These are phyloP conservation scores for Ganoderma multipileum DNA, from an alignment of 1,284 basidiomycete species.

Conservation along the genomic window DNA sequence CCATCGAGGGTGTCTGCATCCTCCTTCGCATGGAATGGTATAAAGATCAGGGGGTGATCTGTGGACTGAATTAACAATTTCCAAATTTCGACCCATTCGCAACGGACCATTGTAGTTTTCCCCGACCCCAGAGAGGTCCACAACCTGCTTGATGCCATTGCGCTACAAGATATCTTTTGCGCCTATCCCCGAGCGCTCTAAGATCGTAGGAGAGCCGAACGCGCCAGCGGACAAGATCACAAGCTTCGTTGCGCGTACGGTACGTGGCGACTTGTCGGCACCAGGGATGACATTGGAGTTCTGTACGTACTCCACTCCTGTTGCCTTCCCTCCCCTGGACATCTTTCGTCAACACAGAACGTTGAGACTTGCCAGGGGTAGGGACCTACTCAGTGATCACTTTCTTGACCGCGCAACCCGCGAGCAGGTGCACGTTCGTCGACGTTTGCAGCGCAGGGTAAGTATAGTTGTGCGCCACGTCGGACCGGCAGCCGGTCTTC, in stretches of 20 bases:
- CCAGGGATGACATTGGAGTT: conserved; percentile 38
- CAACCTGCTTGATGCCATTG: conserved; percentile 46
- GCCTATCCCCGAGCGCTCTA: conserved; percentile 44
- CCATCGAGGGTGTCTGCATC: conserved; percentile 51
- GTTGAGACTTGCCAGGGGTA: background rate
- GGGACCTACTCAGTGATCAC: conserved; percentile 35
- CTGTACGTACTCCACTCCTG: conserved; percentile 62
- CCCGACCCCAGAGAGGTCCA: conserved; percentile 66
- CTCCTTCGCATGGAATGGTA: conserved; percentile 45
- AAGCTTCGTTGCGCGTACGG: conserved; percentile 48
- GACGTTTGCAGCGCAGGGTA: conserved; percentile 50
- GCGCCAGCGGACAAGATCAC: conserved; percentile 55
- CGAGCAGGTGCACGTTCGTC: conserved; percentile 34
- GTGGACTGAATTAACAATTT: background rate
- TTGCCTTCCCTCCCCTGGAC: conserved; percentile 53
- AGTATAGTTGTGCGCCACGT: conserved; percentile 62
- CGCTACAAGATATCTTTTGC: conserved; percentile 45
- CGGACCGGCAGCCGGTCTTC: conserved; percentile 61
- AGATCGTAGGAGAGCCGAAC: conserved; percentile 37
- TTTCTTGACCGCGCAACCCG: conserved; percentile 36
- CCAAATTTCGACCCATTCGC: background rate
- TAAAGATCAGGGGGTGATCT: conserved; percentile 53
- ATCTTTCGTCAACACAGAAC: background rate
- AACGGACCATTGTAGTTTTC: conserved; percentile 57
- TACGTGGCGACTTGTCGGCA: conserved; percentile 26